Evolutionary conservation across 2,329 filamentous ascomycete genomes (phyloP).

Genomic region (Cryphonectria carpinicola): DNA sequence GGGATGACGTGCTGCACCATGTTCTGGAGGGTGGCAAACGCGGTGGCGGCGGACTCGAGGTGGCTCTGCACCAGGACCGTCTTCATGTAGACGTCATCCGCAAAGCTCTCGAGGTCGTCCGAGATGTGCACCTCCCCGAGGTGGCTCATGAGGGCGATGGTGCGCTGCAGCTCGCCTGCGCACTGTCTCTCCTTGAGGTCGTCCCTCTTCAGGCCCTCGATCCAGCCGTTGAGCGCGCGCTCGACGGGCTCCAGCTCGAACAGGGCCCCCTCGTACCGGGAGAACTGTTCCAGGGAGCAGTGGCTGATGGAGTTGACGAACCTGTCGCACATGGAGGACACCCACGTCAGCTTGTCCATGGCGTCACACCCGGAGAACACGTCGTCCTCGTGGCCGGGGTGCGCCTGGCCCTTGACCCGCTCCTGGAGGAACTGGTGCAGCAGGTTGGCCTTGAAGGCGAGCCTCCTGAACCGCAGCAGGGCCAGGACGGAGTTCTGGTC

Average conservation of each 20-base stretch:
- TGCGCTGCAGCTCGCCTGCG: slow-evolving; percentile 78
- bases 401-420: slow-evolving; percentile 68
- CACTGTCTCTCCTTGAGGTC: slow-evolving; percentile 86
- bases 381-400: slow-evolving; percentile 75
- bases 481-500: slow-evolving; percentile 88
- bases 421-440: slow-evolving; percentile 81
- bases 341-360: slow-evolving; percentile 83
- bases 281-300: slow-evolving; percentile 79
- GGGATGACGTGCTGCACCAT: slow-evolving; percentile 71
- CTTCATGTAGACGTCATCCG: slow-evolving; percentile 79
- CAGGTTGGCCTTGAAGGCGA: slow-evolving; percentile 85
- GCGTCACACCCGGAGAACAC: slow-evolving; percentile 80
- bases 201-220: slow-evolving; percentile 81
- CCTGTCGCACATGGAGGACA: slow-evolving; percentile 80
- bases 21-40: slow-evolving; percentile 64
- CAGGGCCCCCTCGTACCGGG: slow-evolving; percentile 75
- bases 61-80: slow-evolving; percentile 77
- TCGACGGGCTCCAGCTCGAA: slow-evolving; percentile 93
- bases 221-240: slow-evolving; percentile 83
- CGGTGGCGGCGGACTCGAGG: slow-evolving; percentile 75
- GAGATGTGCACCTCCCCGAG: slow-evolving; percentile 80
- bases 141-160: slow-evolving; percentile 85
- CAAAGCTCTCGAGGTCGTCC: slow-evolving; percentile 70
- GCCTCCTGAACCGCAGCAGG: slow-evolving; percentile 82
- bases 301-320: slow-evolving; percentile 80